Evolutionary conservation across 2,329 filamentous ascomycete genomes (phyloP).

Genomic region (Drechslera avenae): DNA sequence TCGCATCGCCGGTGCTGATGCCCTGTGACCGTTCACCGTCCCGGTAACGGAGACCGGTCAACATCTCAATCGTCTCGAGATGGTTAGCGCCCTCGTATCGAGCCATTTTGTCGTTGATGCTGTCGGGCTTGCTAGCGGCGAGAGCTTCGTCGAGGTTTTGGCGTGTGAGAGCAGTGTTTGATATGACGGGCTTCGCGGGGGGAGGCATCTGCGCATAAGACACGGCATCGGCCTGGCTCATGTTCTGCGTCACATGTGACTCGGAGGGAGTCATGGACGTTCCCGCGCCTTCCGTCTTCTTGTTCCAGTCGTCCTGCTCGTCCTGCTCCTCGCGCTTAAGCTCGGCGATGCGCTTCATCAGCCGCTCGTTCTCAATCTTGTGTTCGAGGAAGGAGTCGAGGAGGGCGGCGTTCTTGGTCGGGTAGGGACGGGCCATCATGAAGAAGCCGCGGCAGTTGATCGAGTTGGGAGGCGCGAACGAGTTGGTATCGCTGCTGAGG

Average conservation of each 20-base stretch:
- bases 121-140: constrained; percentile 70
- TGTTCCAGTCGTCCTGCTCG: constrained; percentile 70
- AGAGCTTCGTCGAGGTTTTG: constrained; percentile 79
- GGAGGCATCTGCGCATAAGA: constrained; percentile 66
- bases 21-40: constrained; percentile 88
- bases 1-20: constrained; percentile 83
- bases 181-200: constrained; percentile 65
- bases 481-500: constrained; percentile 71
- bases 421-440: constrained; percentile 89
- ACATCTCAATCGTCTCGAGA: constrained; percentile 87
- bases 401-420: constrained; percentile 81
- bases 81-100: constrained; percentile 75
- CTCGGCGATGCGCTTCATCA: constrained; percentile 83
- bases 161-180: constrained; percentile 73
- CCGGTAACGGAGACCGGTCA: constrained; percentile 84
- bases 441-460: constrained; percentile 85
- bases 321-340: constrained; percentile 84
- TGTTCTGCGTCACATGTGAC: constrained; percentile 47
- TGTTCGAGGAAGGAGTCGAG: constrained; percentile 94
- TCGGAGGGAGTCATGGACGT: constrained; percentile 52
- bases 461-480: constrained; percentile 64
- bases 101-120: constrained; percentile 83
- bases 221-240: constrained; percentile 39
- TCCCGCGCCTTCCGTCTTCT: constrained; percentile 57
- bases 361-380: constrained; percentile 92